A percentile compares a stretch with the other conserved stretches of the same genome.
phyloP scores from a whole-genome alignment of 805 yeast genomes.

The Wickerhamiella occidentalis region DNA sequence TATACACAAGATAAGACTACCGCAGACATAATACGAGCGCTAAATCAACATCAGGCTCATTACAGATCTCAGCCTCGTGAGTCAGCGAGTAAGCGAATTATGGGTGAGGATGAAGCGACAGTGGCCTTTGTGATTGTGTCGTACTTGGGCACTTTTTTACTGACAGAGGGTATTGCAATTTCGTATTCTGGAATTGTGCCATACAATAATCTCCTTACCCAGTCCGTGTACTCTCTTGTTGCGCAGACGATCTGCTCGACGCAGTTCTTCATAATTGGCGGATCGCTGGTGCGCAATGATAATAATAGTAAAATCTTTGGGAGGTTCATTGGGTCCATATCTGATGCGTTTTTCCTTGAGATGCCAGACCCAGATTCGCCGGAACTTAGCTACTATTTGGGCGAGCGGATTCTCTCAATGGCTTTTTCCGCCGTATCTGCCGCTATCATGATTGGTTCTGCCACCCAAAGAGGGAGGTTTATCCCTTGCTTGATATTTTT shows the following conservation, averaged over 20 bases:
- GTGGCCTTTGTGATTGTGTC: conserved; percentile 9
- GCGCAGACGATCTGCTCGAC: conserved; percentile 46
- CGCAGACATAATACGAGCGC: too few species aligned
- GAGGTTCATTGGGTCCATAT: conserved; percentile 43
- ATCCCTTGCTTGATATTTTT: conserved; percentile 60
- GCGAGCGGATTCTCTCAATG: conserved; percentile 41
- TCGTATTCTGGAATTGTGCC: conserved; percentile 57
- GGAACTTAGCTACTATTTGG: conserved; percentile 27
- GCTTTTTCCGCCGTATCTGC: conserved; percentile 57
- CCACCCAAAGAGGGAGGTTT: conserved; percentile 59
- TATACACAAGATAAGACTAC: too few species aligned
- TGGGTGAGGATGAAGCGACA: conserved; percentile 2
- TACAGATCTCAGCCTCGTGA: too few species aligned
- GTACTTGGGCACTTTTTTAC: conserved; percentile 7
- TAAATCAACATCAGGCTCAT: too few species aligned
- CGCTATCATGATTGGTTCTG: conserved; percentile 57
- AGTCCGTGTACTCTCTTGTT: conserved; percentile 52
- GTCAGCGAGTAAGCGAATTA: background rate
- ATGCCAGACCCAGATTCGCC: conserved; percentile 26
- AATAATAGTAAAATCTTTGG: conserved; percentile 22
- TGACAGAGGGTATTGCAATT: conserved; percentile 33
- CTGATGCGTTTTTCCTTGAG: conserved; percentile 39
- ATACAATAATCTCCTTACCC: conserved; percentile 52
- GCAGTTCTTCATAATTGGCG: conserved; percentile 64
- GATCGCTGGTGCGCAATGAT: conserved; percentile 41